phyloP scores from a whole-genome alignment of 108 stramenopile genomes.

The Halocafeteria seosinensis region DNA sequence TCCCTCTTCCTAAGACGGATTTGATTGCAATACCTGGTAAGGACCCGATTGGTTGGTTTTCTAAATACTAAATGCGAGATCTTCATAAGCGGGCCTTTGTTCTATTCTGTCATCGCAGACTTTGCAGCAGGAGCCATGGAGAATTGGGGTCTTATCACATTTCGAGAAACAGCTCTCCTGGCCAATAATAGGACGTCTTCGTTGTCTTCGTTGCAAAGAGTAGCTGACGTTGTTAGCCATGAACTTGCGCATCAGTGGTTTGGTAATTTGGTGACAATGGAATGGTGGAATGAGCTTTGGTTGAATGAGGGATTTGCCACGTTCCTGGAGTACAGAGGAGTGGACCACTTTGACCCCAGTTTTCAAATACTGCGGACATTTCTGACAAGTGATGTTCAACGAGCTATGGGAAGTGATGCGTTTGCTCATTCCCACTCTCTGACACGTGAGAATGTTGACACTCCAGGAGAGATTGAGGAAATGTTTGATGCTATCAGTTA shows the following conservation, averaged over 20 bases:
- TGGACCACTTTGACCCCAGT: slow-evolving; percentile 51
- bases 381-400: slow-evolving; percentile 50
- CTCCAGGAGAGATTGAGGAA: slow-evolving; percentile 86
- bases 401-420: slow-evolving; percentile 66
- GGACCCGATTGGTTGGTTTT: too few species aligned
- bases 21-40: slow-evolving; percentile 68
- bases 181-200: not conserved
- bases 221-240: slow-evolving; percentile 85
- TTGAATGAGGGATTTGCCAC: slow-evolving; percentile 89
- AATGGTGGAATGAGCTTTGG: slow-evolving; percentile 91
- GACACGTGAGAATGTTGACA: slow-evolving; percentile 54
- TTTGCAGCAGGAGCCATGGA: slow-evolving; percentile 91
- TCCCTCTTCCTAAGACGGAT: slow-evolving; percentile 84
- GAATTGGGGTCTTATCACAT: slow-evolving; percentile 69
- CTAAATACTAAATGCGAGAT: too few species aligned
- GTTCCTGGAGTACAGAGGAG: slow-evolving; percentile 63
- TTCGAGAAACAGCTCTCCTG: slow-evolving; percentile 16
- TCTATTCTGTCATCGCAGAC: too few species aligned
- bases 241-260: slow-evolving; percentile 93
- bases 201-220: slow-evolving; percentile 52
- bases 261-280: slow-evolving; percentile 88
- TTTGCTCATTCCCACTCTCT: slow-evolving; percentile 67
- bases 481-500: slow-evolving; percentile 86
- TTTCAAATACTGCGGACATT: slow-evolving; percentile 74
- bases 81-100: too few species aligned